Percentiles rank a stretch among this genome's conserved stretches.
phyloP scores from a whole-genome alignment of 495 filamentous ascomycete genomes.

The Neurospora sp. region DNA sequence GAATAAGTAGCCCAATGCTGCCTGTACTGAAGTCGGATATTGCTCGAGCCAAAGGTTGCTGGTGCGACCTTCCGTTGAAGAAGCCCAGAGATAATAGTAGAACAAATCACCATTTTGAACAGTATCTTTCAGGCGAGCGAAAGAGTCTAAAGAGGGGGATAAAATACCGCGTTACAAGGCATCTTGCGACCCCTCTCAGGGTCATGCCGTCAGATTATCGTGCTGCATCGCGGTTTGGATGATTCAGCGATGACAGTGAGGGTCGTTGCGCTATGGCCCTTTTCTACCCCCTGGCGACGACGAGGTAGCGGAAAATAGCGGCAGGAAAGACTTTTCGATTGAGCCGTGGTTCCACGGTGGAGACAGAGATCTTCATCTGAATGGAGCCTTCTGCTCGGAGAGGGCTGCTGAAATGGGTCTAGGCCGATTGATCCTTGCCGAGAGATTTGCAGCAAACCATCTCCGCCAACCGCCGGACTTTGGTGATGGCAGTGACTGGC shows the following conservation, averaged over 20 bases:
- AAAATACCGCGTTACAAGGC: neutral
- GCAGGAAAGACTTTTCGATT: slow-evolving; percentile 16
- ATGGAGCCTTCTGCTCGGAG: slow-evolving; percentile 29
- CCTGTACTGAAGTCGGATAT: neutral
- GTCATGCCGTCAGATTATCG: slow-evolving; percentile 14
- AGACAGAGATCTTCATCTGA: slow-evolving; percentile 28
- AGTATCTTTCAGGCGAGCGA: neutral
- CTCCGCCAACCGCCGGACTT: slow-evolving; percentile 8
- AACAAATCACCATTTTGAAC: neutral
- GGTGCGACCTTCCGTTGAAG: neutral
- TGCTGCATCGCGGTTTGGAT: slow-evolving; percentile 13
- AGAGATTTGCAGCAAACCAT: slow-evolving; percentile 15
- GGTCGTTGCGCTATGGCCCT: neutral
- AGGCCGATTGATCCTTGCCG: slow-evolving; percentile 17
- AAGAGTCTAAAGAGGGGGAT: neutral
- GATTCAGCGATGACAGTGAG: slow-evolving; percentile 18
- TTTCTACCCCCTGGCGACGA: slow-evolving; percentile 1
- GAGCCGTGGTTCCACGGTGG: slow-evolving; percentile 17
- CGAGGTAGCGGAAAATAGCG: slow-evolving; percentile 15
- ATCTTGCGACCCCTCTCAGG: neutral
- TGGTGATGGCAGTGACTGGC: neutral
- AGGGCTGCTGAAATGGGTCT: slow-evolving; percentile 28
- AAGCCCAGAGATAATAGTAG: neutral
- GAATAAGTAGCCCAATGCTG: neutral
- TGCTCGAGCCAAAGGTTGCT: neutral